These are phyloP conservation scores for Xylariaceae sp. DNA, from an alignment of 2,329 filamentous ascomycete species.

Conservation along the genomic window DNA sequence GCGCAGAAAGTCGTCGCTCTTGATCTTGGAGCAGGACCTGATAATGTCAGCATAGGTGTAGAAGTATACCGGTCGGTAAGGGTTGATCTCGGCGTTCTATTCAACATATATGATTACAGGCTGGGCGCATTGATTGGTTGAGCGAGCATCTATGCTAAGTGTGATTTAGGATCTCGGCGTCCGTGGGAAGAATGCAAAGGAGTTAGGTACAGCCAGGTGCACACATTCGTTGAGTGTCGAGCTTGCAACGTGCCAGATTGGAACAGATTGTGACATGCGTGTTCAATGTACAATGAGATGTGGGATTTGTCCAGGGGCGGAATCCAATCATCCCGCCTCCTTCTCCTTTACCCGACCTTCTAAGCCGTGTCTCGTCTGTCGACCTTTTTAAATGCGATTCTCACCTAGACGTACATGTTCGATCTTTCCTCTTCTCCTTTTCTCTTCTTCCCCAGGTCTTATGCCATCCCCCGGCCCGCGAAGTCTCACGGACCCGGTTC, in stretches of 20 bases:
- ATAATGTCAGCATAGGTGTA: not conserved
- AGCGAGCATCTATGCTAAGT: conserved; percentile 4
- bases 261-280: conserved; percentile 3
- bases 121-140: conserved; percentile 1
- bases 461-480: not conserved
- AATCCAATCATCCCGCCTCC: not conserved
- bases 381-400: not conserved
- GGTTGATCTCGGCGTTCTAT: conserved; percentile 2
- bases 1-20: not conserved
- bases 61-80: conserved; percentile 3
- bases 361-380: not conserved
- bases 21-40: conserved; percentile 1
- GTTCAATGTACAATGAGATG: conserved; percentile 17
- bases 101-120: conserved; percentile 1
- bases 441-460: not conserved
- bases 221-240: conserved; percentile 1
- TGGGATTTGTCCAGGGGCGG: not conserved
- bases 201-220: conserved; percentile 9
- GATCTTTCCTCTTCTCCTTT: not conserved
- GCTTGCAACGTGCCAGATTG: conserved; percentile 2
- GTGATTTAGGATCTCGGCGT: not conserved
- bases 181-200: conserved; percentile 3
- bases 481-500: not conserved
- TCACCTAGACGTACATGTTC: not conserved
- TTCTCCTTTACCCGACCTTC: not conserved